A percentile compares a stretch with the other conserved stretches of the same genome.
Conservation (phyloP, 495 filamentous ascomycete genomes). For the Peziza echinospora region DNA sequence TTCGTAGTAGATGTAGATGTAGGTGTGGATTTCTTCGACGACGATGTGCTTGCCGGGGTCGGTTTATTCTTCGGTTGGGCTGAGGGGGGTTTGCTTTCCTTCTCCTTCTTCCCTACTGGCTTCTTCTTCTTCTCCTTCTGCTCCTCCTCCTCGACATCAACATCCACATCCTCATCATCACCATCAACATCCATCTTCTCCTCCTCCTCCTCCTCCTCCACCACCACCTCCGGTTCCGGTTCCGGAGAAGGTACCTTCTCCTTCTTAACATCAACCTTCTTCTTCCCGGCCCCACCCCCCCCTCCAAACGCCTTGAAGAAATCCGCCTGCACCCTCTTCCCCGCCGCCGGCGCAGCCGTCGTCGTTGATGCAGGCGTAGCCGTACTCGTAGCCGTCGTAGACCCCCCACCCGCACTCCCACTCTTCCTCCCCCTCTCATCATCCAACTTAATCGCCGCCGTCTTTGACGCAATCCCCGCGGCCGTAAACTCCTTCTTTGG, state of each 20-base stretch:
- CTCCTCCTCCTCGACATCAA: conserved; percentile 21
- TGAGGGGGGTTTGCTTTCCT: no score
- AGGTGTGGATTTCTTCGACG: conserved; percentile 2
- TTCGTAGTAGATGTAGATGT: conserved; percentile 16
- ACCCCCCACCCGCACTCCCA: conserved; percentile 17
- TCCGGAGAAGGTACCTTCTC: conserved; percentile 9
- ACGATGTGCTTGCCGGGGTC: neutral
- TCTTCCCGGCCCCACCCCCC: conserved; percentile 8
- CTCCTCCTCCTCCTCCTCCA: conserved; percentile 52
- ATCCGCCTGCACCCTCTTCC: conserved; percentile 9
- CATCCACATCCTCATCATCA: conserved; percentile 14
- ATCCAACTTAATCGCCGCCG: neutral
- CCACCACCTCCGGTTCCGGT: conserved; percentile 28
- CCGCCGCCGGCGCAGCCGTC: conserved; percentile 8
- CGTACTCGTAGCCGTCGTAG: conserved; percentile 18
- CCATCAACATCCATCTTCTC: conserved; percentile 26
- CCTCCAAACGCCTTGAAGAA: conserved; percentile 13
- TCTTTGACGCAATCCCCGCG: no score
- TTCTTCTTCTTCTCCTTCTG: conserved; percentile 20
- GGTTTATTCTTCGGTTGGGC: neutral
- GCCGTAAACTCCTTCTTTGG: conserved; percentile 6
- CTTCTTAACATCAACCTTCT: conserved; percentile 6
- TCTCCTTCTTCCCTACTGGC: conserved; percentile 21
- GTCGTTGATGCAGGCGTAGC: conserved; percentile 18
- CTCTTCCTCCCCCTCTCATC: neutral